Conservation (phyloP, 1,139 yeast species). For the Schizosaccharomyces versatilis region DNA sequence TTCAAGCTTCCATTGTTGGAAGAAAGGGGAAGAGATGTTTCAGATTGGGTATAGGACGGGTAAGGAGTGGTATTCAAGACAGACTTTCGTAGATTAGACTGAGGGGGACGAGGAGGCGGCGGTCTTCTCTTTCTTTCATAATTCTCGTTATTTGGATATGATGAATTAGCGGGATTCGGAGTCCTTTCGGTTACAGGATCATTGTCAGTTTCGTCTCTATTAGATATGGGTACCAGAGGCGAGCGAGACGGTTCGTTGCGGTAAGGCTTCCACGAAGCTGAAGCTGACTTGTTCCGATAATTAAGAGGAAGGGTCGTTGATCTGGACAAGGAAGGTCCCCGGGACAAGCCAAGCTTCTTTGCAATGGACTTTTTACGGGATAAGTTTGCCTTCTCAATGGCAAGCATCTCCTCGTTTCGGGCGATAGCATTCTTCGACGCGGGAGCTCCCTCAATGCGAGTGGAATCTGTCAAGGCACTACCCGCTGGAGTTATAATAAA, state of each 20-base stretch:
- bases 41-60: neutral
- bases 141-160: too few species aligned
- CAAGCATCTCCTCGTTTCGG: neutral
- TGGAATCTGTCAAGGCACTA: neutral
- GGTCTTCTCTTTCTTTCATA: neutral
- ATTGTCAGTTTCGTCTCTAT: neutral
- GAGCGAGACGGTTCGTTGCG: neutral
- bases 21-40: neutral
- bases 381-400: neutral
- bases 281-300: neutral
- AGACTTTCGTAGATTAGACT: neutral
- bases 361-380: neutral
- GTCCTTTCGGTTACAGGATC: neutral
- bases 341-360: neutral
- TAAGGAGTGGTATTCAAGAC: neutral
- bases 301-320: neutral
- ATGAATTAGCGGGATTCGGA: neutral
- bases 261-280: neutral
- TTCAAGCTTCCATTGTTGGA: neutral
- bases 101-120: neutral
- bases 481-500: neutral
- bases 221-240: neutral
- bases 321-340: neutral
- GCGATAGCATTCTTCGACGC: conserved; percentile 1
- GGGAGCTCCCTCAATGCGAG: neutral